Evolutionary conservation across 768 basidiomycete species (phyloP), one percentile per base, ranked within the genome.

Genomic region (Leccinellum rugosiceps): DNA sequence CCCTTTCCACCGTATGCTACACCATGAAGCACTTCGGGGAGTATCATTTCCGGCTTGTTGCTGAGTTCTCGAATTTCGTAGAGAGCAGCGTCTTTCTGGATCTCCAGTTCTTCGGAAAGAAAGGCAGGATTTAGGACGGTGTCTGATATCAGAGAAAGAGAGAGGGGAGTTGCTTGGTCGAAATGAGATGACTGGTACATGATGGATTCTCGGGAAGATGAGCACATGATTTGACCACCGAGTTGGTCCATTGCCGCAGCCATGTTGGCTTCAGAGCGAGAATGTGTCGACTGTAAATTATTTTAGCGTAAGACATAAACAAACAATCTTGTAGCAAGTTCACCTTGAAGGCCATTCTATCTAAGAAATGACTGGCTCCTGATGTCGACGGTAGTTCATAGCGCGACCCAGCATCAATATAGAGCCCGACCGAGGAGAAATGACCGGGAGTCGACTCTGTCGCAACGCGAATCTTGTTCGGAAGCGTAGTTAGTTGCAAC

Each of bases 141-240:
- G 72, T 98, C 95, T 32, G 95, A 84, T 58, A 99, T 92, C 60
- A 98, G 83, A 26, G 89, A 88, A 50, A 99, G 70, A 11, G 94
- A 93, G 7, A 85, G 78, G 1, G 90, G 85, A 2, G 94, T 92
- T 41, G 85, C 85, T 59, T 85, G 78, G 63, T 93, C 86, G 68
- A 94, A 95, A 71, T 96, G 90, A 38, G 94, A 92, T 11, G 96
- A 96, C 74, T 98, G 97, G 70, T 98, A 99, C 90, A 97, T 92
- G 68, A 98, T 94, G 21, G 92, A 83, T 72, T 99, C 97, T 47
- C 97, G 81, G 2, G 93, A 88, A 17, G 93, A 91, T 17, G 93
- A 87, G 68, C 90, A 94, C 73, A 89, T 80, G 57, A 98, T 94
- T 75, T 96, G 93, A 15, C 94, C 93, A 41, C 96, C 95, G 32